Evolutionary conservation across 75 land plant genomes (phyloP).

Genomic region (Pinus albicaulis): DNA sequence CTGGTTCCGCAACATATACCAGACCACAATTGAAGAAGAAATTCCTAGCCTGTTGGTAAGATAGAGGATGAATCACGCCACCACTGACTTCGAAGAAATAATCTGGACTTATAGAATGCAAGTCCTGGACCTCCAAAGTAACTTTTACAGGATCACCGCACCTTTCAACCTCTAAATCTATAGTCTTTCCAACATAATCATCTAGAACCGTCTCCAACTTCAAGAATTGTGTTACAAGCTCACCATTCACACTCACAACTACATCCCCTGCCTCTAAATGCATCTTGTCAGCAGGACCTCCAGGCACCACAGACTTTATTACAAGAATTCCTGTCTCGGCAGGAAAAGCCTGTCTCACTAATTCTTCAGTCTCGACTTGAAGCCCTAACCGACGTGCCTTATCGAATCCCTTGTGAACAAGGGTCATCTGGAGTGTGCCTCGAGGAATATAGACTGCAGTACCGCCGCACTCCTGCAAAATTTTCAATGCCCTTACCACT

Average conservation of each 20-base stretch:
- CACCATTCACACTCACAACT: conserved; percentile 67
- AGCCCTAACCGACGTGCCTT: conserved; percentile 87
- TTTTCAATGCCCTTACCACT: conserved; percentile 72
- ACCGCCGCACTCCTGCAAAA: conserved; percentile 46
- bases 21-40: conserved; percentile 67
- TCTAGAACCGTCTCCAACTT: conserved; percentile 78
- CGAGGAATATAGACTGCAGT: conserved; percentile 62
- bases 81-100: conserved; percentile 88
- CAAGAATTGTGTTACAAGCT: conserved; percentile 84
- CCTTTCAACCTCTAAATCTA: conserved; percentile 71
- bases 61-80: conserved; percentile 83
- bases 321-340: conserved; percentile 90
- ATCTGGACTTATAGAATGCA: conserved; percentile 82
- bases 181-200: conserved; percentile 59
- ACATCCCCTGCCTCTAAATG: conserved; percentile 86
- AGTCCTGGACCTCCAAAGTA: conserved; percentile 76
- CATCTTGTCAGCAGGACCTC: conserved; percentile 76
- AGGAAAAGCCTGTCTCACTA: conserved; percentile 71
- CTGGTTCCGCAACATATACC: conserved; percentile 48
- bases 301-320: conserved; percentile 90
- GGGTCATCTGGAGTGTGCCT: conserved; percentile 90
- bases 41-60: conserved; percentile 93
- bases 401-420: conserved; percentile 90
- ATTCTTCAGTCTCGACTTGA: conserved; percentile 71
- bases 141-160: conserved; percentile 62